phyloP scores from a whole-genome alignment of 306 rosid species.

The Citrullus amarus region DNA sequence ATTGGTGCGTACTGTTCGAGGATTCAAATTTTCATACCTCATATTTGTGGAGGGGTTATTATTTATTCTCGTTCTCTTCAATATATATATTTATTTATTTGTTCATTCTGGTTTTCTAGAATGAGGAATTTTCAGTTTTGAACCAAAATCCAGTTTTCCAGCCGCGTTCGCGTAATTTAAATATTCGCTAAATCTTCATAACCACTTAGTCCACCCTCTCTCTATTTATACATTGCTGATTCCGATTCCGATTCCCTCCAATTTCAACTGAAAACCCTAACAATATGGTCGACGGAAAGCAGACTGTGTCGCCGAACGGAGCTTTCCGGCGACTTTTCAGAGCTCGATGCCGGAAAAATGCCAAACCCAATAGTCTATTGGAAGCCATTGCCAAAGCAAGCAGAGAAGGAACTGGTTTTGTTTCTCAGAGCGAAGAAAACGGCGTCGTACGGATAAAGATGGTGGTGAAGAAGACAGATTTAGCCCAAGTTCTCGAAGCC shows the following conservation, averaged over 20 bases:
- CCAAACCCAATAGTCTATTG: not conserved
- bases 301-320: constrained; percentile 11
- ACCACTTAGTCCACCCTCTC: not conserved
- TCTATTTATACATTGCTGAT: not conserved
- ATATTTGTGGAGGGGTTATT: too few relatives aligned
- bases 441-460: constrained; percentile 52
- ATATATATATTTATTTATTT: too few relatives aligned
- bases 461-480: constrained; percentile 29
- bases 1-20: too few relatives aligned
- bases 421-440: constrained; percentile 20
- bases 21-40: too few relatives aligned
- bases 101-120: not conserved
- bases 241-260: not conserved
- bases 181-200: not conserved
- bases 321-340: constrained; percentile 7
- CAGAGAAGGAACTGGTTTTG: constrained; percentile 16
- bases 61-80: too few relatives aligned
- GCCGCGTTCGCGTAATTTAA: not conserved
- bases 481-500: constrained; percentile 28
- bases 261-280: not conserved
- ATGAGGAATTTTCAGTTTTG: not conserved
- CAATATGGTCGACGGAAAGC: not conserved
- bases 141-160: not conserved
- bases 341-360: constrained; percentile 13
- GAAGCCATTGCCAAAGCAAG: constrained; percentile 16